Evolutionary conservation across 2,329 filamentous ascomycete genomes (phyloP), one percentile per base, ranked within the genome.

Genomic region (Chalara sp.): DNA sequence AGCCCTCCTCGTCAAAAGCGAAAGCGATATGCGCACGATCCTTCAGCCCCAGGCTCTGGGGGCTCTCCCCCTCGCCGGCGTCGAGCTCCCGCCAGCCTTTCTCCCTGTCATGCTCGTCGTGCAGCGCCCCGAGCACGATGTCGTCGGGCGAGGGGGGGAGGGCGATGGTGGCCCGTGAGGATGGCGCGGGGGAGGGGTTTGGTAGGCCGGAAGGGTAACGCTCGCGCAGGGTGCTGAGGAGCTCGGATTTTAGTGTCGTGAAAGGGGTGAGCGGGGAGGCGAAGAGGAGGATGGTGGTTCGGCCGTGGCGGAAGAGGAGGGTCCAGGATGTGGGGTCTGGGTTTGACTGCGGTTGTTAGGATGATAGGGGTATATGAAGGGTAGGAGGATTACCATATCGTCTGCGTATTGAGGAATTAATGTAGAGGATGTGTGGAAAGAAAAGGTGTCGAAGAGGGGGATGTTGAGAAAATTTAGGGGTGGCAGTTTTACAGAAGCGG

Each of bases 291-390:
- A 89, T 74, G 4, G 85, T 90, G 60, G 83, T 79, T 52, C 81
- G 80, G 63, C 85, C 82, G 65, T 86, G 78, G 67, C 89, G 89
- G 70, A 91, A 82, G 53, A 83, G 78, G 50, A 91, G 70, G 7
- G 85, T 87, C 60, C 80, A 74, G 58, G 77, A 72, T n/a, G 74
- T 69, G 43, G 80, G n/a, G 35, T 37, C 35, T 8, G 35, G n/a
- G 46, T 41, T 50, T 7, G 50, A 41, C 56, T 58, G 28, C n/a
- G 42, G 29, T 5, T 12, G 39, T 47, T 32, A 53, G 45, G 31
- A 21, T 37, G 28, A 21, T 45, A 32, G 31, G 40, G 32, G 42
- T 42, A 32, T 35, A 37, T 32, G 8, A 28, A 10, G 13, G 46
- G n/a, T 28, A 13, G 35, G 31, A 31, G 7, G 5, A 12, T 46